phyloP scores from a whole-genome alignment of 2,329 filamentous ascomycete species.

The Amesomyces nigricolor region DNA sequence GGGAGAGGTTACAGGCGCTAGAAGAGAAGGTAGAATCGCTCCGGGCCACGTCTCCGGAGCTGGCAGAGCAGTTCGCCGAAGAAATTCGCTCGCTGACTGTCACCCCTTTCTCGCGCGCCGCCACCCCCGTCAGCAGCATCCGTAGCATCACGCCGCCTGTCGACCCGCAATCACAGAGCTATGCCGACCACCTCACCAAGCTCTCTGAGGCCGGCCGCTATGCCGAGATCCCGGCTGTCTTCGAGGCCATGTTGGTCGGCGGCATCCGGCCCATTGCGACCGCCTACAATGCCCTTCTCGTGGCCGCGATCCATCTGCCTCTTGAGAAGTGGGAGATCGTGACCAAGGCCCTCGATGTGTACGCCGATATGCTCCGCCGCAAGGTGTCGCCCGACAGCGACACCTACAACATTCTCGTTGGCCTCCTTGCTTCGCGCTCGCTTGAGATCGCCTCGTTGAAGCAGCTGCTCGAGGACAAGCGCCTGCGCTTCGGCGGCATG shows the following conservation, averaged over 20 bases:
- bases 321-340: slow-evolving; percentile 75
- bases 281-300: slow-evolving; percentile 88
- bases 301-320: slow-evolving; percentile 78
- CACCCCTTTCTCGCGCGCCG: slow-evolving; percentile 40
- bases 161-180: slow-evolving; percentile 61
- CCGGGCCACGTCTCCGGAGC: slow-evolving; percentile 30
- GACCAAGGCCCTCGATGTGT: slow-evolving; percentile 88
- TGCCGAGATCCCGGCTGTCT: slow-evolving; percentile 82
- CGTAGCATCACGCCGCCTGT: slow-evolving; percentile 57
- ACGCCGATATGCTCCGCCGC: slow-evolving; percentile 90
- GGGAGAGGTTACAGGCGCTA: slow-evolving; percentile 41
- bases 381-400: slow-evolving; percentile 74
- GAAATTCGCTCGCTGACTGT: slow-evolving; percentile 36
- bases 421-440: slow-evolving; percentile 72
- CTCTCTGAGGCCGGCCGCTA: slow-evolving; percentile 68
- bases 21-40: slow-evolving; percentile 41
- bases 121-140: slow-evolving; percentile 42
- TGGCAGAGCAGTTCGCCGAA: slow-evolving; percentile 31
- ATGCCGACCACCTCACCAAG: slow-evolving; percentile 72
- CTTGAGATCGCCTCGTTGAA: slow-evolving; percentile 71
- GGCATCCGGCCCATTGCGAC: slow-evolving; percentile 73
- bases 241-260: slow-evolving; percentile 81
- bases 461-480: slow-evolving; percentile 70
- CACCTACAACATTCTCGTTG: slow-evolving; percentile 84
- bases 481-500: slow-evolving; percentile 78